These are phyloP conservation scores for Geranium brycei DNA, from an alignment of 345 rosid genomes.

Conservation along the genomic window DNA sequence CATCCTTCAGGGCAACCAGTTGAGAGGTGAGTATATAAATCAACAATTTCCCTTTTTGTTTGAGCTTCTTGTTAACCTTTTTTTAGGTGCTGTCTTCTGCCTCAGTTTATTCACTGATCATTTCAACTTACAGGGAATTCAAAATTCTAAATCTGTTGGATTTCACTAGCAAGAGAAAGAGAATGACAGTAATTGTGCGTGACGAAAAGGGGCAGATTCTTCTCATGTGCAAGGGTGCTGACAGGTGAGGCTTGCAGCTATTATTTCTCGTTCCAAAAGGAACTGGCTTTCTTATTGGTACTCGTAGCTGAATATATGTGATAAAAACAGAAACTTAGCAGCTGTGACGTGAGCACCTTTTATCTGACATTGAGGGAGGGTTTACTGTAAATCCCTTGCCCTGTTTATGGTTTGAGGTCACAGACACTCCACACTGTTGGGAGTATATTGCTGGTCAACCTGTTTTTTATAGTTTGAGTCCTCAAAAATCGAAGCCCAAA, in stretches of 20 bases:
- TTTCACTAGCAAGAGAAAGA: constrained; percentile 95
- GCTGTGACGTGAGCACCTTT: background rate
- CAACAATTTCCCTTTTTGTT: constrained; percentile 7
- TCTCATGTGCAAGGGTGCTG: constrained; percentile 98
- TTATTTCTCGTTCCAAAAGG: constrained; percentile 1
- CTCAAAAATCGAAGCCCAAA: no score
- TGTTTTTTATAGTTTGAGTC: no score
- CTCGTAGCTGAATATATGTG: background rate
- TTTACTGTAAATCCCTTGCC: no score
- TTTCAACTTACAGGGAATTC: constrained; percentile 56
- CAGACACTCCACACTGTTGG: no score
- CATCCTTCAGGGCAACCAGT: constrained; percentile 34
- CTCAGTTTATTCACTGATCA: constrained; percentile 7
- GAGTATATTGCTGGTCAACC: no score
- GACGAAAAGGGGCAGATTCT: constrained; percentile 88
- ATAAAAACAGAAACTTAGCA: no score
- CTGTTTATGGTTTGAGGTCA: no score
- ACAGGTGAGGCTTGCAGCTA: constrained; percentile 51
- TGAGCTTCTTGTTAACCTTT: constrained; percentile 3
- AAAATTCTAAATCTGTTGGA: constrained; percentile 84
- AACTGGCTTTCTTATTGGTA: background rate
- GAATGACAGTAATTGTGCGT: constrained; percentile 84
- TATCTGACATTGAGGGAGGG: background rate
- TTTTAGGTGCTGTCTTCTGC: background rate
- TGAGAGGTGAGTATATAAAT: constrained; percentile 49